Conservation (phyloP, 2,329 filamentous ascomycete genomes). For the Diaporthe sp. region DNA sequence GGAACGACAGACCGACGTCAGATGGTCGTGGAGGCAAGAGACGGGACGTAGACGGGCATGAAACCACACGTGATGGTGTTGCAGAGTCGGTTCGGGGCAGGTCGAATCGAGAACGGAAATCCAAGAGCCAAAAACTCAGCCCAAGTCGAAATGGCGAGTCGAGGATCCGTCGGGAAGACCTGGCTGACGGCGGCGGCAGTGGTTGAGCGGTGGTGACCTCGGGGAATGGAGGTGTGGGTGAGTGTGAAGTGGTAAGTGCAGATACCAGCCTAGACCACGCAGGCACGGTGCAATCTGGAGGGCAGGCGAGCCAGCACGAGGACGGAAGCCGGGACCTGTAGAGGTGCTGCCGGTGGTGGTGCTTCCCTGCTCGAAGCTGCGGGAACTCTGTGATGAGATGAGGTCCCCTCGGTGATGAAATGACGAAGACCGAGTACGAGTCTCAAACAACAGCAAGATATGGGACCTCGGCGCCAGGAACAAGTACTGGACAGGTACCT, state of each 20-base stretch:
- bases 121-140: conserved; percentile 6
- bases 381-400: conserved; percentile 30
- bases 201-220: conserved; percentile 20
- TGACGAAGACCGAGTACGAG: conserved; percentile 26
- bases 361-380: conserved; percentile 19
- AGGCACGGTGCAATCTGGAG: conserved; percentile 14
- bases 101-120: neutral
- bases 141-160: conserved; percentile 20
- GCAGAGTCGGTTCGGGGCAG: neutral
- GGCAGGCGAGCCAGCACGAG: neutral
- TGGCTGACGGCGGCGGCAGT: conserved; percentile 37
- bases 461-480: conserved; percentile 1
- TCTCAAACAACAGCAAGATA: conserved; percentile 16
- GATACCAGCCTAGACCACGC: neutral
- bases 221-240: neutral
- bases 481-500: conserved; percentile 21
- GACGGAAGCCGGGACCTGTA: conserved; percentile 18
- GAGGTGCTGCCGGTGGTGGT: conserved; percentile 7
- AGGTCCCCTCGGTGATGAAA: conserved; percentile 24
- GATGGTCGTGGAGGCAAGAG: conserved; percentile 10
- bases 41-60: conserved; percentile 10
- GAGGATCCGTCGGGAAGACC: conserved; percentile 20
- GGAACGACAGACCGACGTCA: conserved; percentile 23
- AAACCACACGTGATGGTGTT: conserved; percentile 31
- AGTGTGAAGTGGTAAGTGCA: neutral